phyloP scores from a whole-genome alignment of 805 yeast genomes.

The Debaryomyces prosopidis region DNA sequence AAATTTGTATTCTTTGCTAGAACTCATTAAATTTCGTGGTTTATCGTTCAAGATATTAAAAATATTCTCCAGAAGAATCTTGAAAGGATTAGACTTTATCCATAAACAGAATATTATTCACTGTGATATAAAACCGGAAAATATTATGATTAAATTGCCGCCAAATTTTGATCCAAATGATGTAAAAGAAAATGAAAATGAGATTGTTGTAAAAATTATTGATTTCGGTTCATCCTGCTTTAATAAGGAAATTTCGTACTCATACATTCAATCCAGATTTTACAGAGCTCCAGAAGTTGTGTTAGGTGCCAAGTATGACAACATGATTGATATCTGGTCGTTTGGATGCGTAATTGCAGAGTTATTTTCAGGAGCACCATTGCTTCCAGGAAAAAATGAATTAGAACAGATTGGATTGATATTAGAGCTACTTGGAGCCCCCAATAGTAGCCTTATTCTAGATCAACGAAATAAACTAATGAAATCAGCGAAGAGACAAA shows the following conservation, averaged over 20 bases:
- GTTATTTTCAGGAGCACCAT: slow-evolving; percentile 35
- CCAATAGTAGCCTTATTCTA: slow-evolving; percentile 40
- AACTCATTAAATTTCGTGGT: slow-evolving; percentile 51
- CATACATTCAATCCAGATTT: slow-evolving; percentile 64
- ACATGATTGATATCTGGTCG: slow-evolving; percentile 54
- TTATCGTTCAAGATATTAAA: slow-evolving; percentile 41
- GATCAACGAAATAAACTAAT: slow-evolving; percentile 38
- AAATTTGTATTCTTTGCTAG: slow-evolving; percentile 62
- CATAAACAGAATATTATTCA: slow-evolving; percentile 64
- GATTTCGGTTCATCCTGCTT: slow-evolving; percentile 77
- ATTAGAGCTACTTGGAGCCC: slow-evolving; percentile 49
- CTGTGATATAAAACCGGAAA: slow-evolving; percentile 87
- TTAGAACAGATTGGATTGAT: slow-evolving; percentile 45
- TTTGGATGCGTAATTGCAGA: slow-evolving; percentile 46
- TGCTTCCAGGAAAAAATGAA: slow-evolving; percentile 52
- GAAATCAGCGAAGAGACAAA: slow-evolving; percentile 17
- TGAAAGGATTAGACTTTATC: slow-evolving; percentile 60
- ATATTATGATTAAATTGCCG: slow-evolving; percentile 58
- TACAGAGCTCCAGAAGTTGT: slow-evolving; percentile 80
- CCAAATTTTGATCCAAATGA: background rate
- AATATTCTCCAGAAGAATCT: slow-evolving; percentile 53
- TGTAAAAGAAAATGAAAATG: slow-evolving; percentile 28
- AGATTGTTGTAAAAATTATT: slow-evolving; percentile 61
- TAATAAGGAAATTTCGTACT: slow-evolving; percentile 42
- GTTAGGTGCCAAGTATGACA: slow-evolving; percentile 60